These are phyloP conservation scores for Diaporthe humulicola DNA, from an alignment of 2,329 filamentous ascomycete species.

Conservation along the genomic window DNA sequence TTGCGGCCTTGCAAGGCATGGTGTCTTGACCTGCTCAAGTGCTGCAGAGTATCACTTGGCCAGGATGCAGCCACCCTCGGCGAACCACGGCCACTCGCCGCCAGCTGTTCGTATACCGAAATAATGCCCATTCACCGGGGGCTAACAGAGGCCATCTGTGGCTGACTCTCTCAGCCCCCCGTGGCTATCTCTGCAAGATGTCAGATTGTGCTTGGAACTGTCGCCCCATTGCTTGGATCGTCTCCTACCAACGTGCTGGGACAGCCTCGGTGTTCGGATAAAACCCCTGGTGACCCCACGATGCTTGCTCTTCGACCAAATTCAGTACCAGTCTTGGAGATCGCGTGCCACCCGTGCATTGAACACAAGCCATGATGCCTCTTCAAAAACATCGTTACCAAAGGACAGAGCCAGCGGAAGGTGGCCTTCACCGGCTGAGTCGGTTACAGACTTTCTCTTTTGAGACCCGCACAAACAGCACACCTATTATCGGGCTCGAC, in stretches of 20 bases:
- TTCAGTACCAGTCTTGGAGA: background rate
- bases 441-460: constrained; percentile 23
- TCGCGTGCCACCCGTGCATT: background rate
- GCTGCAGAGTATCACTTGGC: constrained; percentile 14
- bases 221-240: background rate
- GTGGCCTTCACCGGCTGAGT: constrained; percentile 1
- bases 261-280: background rate
- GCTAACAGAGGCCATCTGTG: background rate
- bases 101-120: constrained; percentile 27
- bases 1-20: constrained; percentile 5
- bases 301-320: background rate
- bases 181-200: background rate
- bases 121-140: background rate
- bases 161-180: constrained; percentile 9
- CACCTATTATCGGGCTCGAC: constrained; percentile 1
- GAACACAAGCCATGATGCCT: constrained; percentile 3
- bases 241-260: background rate
- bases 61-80: constrained; percentile 20
- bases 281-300: background rate
- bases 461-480: constrained; percentile 17
- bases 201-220: background rate
- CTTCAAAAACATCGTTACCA: constrained; percentile 12
- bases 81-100: constrained; percentile 7
- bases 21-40: constrained; percentile 13
- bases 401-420: background rate